These are phyloP conservation scores for Garcia nutans DNA, from an alignment of 345 rosid genomes.

Conservation along the genomic window DNA sequence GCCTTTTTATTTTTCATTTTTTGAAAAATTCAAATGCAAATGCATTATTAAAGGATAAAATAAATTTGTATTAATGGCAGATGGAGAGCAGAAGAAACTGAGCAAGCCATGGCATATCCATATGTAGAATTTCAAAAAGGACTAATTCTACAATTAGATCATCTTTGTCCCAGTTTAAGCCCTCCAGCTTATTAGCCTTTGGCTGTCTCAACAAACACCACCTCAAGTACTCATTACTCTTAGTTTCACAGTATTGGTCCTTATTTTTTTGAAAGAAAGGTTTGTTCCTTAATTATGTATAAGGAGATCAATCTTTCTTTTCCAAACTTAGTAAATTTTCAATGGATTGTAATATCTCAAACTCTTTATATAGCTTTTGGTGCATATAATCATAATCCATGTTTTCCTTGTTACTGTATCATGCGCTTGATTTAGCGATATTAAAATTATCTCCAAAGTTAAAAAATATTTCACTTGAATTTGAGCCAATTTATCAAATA, in stretches of 20 bases:
- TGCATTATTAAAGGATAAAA: no score
- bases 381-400: conserved; percentile 9
- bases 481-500: no score
- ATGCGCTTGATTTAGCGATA: no score
- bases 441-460: no score
- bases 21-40: not conserved
- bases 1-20: not conserved
- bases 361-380: conserved; percentile 6
- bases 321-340: not conserved
- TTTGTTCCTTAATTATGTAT: not conserved
- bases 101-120: conserved; percentile 47
- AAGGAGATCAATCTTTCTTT: not conserved
- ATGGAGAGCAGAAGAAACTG: conserved; percentile 41
- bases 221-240: not conserved
- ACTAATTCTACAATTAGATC: conserved; percentile 36
- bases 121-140: conserved; percentile 51
- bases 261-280: conserved; percentile 8
- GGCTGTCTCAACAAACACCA: no score
- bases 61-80: conserved; percentile 19
- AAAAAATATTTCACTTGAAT: no score
- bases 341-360: conserved; percentile 21
- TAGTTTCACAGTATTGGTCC: not conserved
- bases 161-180: not conserved
- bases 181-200: not conserved
- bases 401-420: not conserved